A percentile compares a stretch with the other conserved stretches of the same genome.
Conservation (phyloP, 805 yeast genomes). For the Monosporozyma solicola region DNA sequence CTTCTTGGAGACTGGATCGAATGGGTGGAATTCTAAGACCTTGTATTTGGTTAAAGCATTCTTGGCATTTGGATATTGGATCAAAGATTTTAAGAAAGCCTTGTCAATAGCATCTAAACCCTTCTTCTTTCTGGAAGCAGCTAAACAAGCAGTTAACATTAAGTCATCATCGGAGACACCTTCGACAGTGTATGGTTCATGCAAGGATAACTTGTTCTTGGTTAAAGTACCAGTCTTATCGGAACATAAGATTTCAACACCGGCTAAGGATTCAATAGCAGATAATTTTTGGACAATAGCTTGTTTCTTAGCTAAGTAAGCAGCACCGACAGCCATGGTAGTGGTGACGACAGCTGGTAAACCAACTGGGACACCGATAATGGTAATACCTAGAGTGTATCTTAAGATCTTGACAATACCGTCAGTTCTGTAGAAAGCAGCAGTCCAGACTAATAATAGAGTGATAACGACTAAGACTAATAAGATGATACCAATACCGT, state of each 20-base stretch:
- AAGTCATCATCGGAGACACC: conserved; percentile 94
- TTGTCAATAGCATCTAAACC: conserved; percentile 96
- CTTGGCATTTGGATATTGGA: conserved; percentile 85
- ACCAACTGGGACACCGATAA: conserved; percentile 98
- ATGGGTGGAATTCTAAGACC: conserved; percentile 92
- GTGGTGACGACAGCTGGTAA: conserved; percentile 97
- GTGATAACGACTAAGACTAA: conserved; percentile 83
- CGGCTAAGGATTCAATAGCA: conserved; percentile 94
- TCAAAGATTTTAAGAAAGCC: conserved; percentile 90
- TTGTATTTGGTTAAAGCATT: conserved; percentile 87
- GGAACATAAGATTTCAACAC: conserved; percentile 96
- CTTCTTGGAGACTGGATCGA: conserved; percentile 96
- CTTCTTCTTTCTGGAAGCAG: conserved; percentile 96
- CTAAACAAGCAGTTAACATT: conserved; percentile 95
- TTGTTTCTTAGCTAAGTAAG: conserved; percentile 93
- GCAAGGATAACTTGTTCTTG: conserved; percentile 90
- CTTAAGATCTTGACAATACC: conserved; percentile 80
- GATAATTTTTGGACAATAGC: conserved; percentile 95
- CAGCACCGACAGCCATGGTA: conserved; percentile 99
- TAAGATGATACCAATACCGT: conserved; percentile 92
- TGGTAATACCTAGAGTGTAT: conserved; percentile 90
- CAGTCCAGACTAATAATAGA: conserved; percentile 81
- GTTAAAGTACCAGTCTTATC: conserved; percentile 98
- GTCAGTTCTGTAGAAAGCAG: conserved; percentile 89
- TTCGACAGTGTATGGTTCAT: conserved; percentile 95